A percentile compares a stretch with the other conserved stretches of the same genome.
These are phyloP conservation scores for Stachybotrys chlorohalonatus DNA, from an alignment of 2,329 filamentous ascomycete species.

Conservation along the genomic window DNA sequence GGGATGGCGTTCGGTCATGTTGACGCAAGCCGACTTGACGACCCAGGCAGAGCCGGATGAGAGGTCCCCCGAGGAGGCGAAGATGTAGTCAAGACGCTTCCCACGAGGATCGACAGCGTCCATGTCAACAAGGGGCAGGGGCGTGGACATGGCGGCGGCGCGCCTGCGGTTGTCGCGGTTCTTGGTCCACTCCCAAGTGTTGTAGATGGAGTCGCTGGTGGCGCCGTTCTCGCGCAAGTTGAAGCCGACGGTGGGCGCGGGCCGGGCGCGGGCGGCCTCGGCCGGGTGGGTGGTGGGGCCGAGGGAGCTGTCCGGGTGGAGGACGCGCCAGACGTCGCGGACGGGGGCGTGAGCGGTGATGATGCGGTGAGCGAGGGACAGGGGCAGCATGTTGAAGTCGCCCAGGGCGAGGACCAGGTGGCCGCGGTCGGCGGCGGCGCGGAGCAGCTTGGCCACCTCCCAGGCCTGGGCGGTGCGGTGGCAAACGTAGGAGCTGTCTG, in stretches of 20 bases:
- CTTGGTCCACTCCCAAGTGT: slow-evolving; percentile 89
- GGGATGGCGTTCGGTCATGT: slow-evolving; percentile 75
- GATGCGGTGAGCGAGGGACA: slow-evolving; percentile 74
- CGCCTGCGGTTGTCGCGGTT: slow-evolving; percentile 57
- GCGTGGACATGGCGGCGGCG: slow-evolving; percentile 45
- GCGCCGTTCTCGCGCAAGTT: slow-evolving; percentile 76
- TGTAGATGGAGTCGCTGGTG: slow-evolving; percentile 77
- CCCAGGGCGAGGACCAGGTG: slow-evolving; percentile 80
- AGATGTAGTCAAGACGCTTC: slow-evolving; percentile 93
- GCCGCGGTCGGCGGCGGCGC: slow-evolving; percentile 68
- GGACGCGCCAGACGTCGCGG: slow-evolving; percentile 72
- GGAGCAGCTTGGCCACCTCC: slow-evolving; percentile 86
- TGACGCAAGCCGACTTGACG: slow-evolving; percentile 61
- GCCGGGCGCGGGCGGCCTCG: slow-evolving; percentile 56
- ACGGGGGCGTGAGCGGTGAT: slow-evolving; percentile 72
- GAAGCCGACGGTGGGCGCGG: slow-evolving; percentile 65
- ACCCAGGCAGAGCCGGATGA: slow-evolving; percentile 46
- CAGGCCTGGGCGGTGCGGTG: slow-evolving; percentile 90
- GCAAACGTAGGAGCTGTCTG: slow-evolving; percentile 76
- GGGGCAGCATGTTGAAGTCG: slow-evolving; percentile 95
- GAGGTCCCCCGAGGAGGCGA: slow-evolving; percentile 51
- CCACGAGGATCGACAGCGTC: slow-evolving; percentile 61
- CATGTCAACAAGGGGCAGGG: slow-evolving; percentile 40
- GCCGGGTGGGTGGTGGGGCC: slow-evolving; percentile 60
- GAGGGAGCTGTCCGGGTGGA: slow-evolving; percentile 77